phyloP scores from a whole-genome alignment of 129 eudicot genomes.

The Dittrichia graveolens region DNA sequence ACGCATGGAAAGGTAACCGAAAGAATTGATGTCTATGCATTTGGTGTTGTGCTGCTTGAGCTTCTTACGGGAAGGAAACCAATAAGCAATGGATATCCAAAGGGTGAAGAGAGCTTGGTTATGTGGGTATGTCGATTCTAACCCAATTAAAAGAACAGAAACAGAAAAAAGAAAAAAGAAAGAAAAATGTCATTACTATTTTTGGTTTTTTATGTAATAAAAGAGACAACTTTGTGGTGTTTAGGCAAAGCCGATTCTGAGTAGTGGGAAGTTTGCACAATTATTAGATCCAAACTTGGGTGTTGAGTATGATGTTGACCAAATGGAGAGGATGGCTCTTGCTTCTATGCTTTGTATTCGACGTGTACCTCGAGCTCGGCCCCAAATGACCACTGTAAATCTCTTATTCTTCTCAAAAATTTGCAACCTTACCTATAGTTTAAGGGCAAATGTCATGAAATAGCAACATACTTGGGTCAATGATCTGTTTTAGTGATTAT shows the following conservation, averaged over 20 bases:
- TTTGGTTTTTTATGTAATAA: background rate
- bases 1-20: slow-evolving; percentile 90
- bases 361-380: slow-evolving; percentile 92
- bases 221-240: background rate
- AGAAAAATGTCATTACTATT: background rate
- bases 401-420: slow-evolving; percentile 2
- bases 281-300: slow-evolving; percentile 69
- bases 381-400: slow-evolving; percentile 82
- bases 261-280: slow-evolving; percentile 58
- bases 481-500: too few relatives aligned
- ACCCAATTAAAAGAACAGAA: background rate
- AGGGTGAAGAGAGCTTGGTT: slow-evolving; percentile 94
- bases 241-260: slow-evolving; percentile 82
- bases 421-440: too few relatives aligned
- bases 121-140: slow-evolving; percentile 75
- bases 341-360: slow-evolving; percentile 91
- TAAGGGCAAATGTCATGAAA: too few relatives aligned
- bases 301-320: slow-evolving; percentile 56
- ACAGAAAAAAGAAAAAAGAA: too few relatives aligned
- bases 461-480: too few relatives aligned
- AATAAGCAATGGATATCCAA: slow-evolving; percentile 72
- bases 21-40: slow-evolving; percentile 89
- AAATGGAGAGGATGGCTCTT: slow-evolving; percentile 82
- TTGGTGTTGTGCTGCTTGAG: slow-evolving; percentile 95
- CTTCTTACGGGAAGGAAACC: slow-evolving; percentile 95